These are phyloP conservation scores for Aspergillus felis DNA, from an alignment of 2,329 filamentous ascomycete species.

Conservation along the genomic window DNA sequence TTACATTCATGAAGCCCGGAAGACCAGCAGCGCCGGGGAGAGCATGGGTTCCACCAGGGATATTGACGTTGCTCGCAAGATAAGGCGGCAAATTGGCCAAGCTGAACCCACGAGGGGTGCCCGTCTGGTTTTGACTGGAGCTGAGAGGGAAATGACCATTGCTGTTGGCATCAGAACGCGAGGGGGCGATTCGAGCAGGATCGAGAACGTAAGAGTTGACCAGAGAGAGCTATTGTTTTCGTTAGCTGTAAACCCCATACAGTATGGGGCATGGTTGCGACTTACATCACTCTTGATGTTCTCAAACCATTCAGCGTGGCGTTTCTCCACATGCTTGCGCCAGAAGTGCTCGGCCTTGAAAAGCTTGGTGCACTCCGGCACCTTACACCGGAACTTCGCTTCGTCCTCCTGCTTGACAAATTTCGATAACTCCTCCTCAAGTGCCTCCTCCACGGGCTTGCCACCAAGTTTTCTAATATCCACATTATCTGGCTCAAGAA, in stretches of 20 bases:
- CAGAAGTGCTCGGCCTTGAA: constrained; percentile 98
- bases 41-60: constrained; percentile 31
- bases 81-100: constrained; percentile 68
- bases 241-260: constrained; percentile 28
- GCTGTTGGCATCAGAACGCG: constrained; percentile 87
- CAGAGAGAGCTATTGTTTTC: constrained; percentile 64
- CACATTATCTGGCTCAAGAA: constrained; percentile 82
- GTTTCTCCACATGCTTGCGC: constrained; percentile 96
- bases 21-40: constrained; percentile 25
- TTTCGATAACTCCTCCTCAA: constrained; percentile 81
- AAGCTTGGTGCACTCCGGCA: constrained; percentile 90
- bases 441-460: constrained; percentile 75
- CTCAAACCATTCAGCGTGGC: constrained; percentile 84
- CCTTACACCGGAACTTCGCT: constrained; percentile 93
- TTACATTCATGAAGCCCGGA: constrained; percentile 31
- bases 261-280: constrained; percentile 11
- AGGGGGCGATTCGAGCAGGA: constrained; percentile 89
- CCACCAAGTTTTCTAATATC: constrained; percentile 90
- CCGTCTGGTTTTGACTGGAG: constrained; percentile 69
- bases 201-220: constrained; percentile 95
- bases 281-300: constrained; percentile 77
- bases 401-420: constrained; percentile 97
- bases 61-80: constrained; percentile 41
- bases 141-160: constrained; percentile 90
- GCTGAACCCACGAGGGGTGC: constrained; percentile 90